These are phyloP conservation scores for Saccharomyces hybrid DNA, from an alignment of 1,139 yeast genomes.

Conservation along the genomic window DNA sequence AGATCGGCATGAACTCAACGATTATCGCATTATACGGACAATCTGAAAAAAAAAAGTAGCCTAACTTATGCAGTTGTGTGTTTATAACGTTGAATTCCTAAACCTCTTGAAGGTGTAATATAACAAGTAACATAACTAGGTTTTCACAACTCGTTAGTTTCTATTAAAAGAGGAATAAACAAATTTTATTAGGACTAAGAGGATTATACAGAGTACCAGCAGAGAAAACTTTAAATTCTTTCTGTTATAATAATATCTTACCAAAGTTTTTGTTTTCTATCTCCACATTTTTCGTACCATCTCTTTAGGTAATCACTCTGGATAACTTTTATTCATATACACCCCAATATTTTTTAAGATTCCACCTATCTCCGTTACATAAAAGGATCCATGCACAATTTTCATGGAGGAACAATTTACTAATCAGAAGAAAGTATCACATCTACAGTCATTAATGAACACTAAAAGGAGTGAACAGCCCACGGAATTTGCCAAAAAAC, in stretches of 20 bases:
- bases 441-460: not conserved
- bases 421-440: not conserved
- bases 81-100: not conserved
- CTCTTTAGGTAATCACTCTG: not conserved
- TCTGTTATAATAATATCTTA: not conserved
- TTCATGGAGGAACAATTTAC: not conserved
- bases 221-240: not conserved
- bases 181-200: not conserved
- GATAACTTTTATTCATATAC: not conserved
- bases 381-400: not conserved
- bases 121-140: not conserved
- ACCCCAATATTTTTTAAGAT: not conserved
- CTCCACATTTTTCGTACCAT: not conserved
- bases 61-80: not conserved
- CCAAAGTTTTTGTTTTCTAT: not conserved
- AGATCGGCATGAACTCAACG: not conserved
- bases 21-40: not conserved
- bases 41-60: not conserved
- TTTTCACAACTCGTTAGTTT: not conserved
- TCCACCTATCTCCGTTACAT: not conserved
- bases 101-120: not conserved
- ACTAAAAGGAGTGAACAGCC: not conserved
- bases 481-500: conserved; percentile 19
- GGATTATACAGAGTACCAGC: not conserved
- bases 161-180: not conserved